Evolutionary conservation across 805 yeast species (phyloP).

Genomic region (Yamadazyma tumulicola): DNA sequence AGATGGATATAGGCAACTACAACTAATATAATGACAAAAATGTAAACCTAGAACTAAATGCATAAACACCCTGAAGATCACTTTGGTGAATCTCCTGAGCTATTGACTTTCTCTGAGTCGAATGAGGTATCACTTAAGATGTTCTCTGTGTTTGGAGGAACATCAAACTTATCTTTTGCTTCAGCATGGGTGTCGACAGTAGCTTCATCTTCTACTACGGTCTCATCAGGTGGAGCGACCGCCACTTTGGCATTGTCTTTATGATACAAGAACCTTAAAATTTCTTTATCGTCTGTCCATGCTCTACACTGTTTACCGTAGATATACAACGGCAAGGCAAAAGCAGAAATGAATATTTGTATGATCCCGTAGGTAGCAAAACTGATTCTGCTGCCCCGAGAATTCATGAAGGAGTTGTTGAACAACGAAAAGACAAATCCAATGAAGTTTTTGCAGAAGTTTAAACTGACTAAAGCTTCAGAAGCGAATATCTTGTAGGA

Average conservation of each 20-base stretch:
- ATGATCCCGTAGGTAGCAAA: constrained; percentile 52
- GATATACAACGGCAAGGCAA: constrained; percentile 49
- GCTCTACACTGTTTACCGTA: constrained; percentile 50
- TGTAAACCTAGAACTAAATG: no score
- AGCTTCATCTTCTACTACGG: not conserved
- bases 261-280: constrained; percentile 37
- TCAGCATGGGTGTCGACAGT: not conserved
- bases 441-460: constrained; percentile 49
- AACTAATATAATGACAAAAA: not conserved
- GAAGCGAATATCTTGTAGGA: constrained; percentile 55
- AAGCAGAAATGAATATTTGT: constrained; percentile 45
- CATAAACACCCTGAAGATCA: no score
- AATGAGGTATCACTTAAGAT: constrained; percentile 2
- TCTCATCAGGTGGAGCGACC: constrained; percentile 3
- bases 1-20: not conserved
- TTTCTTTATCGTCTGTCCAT: constrained; percentile 49
- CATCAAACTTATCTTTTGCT: not conserved
- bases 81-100: not conserved
- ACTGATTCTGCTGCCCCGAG: constrained; percentile 42
- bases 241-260: constrained; percentile 9
- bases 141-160: not conserved
- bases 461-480: constrained; percentile 55
- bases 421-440: constrained; percentile 58
- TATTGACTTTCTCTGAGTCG: not conserved
- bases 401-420: constrained; percentile 43